Percentiles rank a stretch among this genome's conserved stretches.
Evolutionary conservation across 2,329 filamentous ascomycete genomes (phyloP).

Genomic region (Colletotrichum euphorbiae): DNA sequence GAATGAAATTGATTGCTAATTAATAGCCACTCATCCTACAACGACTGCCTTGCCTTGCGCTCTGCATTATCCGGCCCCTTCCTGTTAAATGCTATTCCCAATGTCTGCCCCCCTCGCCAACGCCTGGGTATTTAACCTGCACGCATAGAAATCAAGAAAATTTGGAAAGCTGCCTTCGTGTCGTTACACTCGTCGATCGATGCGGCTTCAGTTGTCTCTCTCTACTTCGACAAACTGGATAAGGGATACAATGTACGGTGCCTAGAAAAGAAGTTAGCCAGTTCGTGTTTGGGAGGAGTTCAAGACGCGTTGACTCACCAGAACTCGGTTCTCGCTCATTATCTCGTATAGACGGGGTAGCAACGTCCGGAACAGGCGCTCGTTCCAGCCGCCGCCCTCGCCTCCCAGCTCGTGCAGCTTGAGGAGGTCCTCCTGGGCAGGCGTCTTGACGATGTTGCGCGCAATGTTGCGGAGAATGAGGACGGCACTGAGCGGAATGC

Average conservation of each 20-base stretch:
- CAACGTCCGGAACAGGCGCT: slow-evolving; percentile 74
- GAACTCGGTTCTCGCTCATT: slow-evolving; percentile 73
- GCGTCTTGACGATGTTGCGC: slow-evolving; percentile 71
- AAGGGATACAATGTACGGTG: slow-evolving; percentile 32
- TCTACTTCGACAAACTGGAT: slow-evolving; percentile 24
- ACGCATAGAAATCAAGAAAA: slow-evolving; percentile 28
- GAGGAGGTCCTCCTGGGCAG: slow-evolving; percentile 65
- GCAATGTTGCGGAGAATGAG: slow-evolving; percentile 85
- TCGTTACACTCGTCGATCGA: neutral
- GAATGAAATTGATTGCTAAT: too few relatives aligned
- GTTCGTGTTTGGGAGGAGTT: neutral
- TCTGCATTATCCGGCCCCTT: too few relatives aligned
- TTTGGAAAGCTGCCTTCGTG: too few relatives aligned
- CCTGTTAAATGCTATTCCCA: neutral
- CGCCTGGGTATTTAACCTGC: slow-evolving; percentile 39
- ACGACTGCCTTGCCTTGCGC: too few relatives aligned
- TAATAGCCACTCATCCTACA: too few relatives aligned
- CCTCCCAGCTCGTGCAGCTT: slow-evolving; percentile 60
- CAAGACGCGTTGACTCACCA: slow-evolving; percentile 58
- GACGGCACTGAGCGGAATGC: slow-evolving; percentile 82
- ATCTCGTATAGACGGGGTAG: slow-evolving; percentile 75
- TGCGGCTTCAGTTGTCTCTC: slow-evolving; percentile 21
- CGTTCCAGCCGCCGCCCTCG: slow-evolving; percentile 71
- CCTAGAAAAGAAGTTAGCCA: slow-evolving; percentile 21
- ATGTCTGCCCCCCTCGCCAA: slow-evolving; percentile 23